A percentile compares a stretch with the other conserved stretches of the same genome.
Conservation (phyloP, 2,329 filamentous ascomycete genomes). For the Epichloe sylvatica region DNA sequence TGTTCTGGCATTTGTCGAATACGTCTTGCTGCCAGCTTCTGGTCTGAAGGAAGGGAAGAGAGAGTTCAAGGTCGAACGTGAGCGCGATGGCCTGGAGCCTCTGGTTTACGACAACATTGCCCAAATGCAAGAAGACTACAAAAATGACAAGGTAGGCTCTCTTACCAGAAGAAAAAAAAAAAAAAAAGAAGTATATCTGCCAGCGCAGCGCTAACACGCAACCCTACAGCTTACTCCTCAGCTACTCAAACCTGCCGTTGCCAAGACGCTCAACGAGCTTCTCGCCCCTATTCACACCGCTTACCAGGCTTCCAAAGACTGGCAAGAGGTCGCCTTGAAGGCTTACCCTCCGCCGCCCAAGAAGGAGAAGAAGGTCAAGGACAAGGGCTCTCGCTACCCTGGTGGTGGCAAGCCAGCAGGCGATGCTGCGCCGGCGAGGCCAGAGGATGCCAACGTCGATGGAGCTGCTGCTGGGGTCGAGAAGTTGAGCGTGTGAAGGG, state of each 20-base stretch:
- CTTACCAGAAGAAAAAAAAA: neutral
- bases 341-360: conserved; percentile 67
- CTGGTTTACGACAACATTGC: conserved; percentile 66
- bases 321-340: conserved; percentile 54
- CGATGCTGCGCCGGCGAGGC: neutral
- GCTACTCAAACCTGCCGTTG: conserved; percentile 71
- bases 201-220: neutral
- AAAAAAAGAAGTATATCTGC: no score
- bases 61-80: conserved; percentile 54
- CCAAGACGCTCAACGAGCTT: conserved; percentile 57
- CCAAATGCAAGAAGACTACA: conserved; percentile 67
- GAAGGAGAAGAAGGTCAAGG: conserved; percentile 66
- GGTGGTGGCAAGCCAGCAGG: conserved; percentile 17
- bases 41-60: conserved; percentile 42
- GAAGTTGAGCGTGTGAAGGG: conserved; percentile 3
- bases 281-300: conserved; percentile 64
- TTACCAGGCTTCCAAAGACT: conserved; percentile 58
- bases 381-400: conserved; percentile 55
- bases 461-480: conserved; percentile 2
- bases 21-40: conserved; percentile 66
- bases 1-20: conserved; percentile 73
- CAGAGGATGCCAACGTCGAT: conserved; percentile 1
- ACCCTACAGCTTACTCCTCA: conserved; percentile 57
- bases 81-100: conserved; percentile 52
- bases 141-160: conserved; percentile 53